Evolutionary conservation across 371 early-diverging fungal species (phyloP).

Genomic region (Circinella umbellata): DNA sequence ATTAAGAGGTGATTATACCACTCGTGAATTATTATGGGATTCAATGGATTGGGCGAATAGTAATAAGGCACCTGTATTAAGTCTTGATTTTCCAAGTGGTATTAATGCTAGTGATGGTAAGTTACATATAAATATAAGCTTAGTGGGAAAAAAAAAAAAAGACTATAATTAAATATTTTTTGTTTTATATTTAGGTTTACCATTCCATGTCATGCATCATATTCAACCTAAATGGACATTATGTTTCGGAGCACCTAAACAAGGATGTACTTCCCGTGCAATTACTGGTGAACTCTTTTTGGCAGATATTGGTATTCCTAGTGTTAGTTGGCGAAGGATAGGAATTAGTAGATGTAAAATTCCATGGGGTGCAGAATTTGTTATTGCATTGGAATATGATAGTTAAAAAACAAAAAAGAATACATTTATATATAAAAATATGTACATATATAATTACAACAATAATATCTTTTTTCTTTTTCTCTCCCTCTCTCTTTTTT

Average conservation of each 20-base stretch:
- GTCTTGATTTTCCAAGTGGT: slow-evolving; percentile 80
- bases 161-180: no score
- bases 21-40: slow-evolving; percentile 52
- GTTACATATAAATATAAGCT: not conserved
- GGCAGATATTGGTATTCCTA: slow-evolving; percentile 80
- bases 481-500: no score
- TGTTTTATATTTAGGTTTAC: slow-evolving; percentile 13
- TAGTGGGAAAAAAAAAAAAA: no score
- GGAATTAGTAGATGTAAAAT: slow-evolving; percentile 61
- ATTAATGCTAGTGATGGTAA: slow-evolving; percentile 42
- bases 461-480: no score
- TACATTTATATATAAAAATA: no score
- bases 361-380: slow-evolving; percentile 79
- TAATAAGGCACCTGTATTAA: slow-evolving; percentile 72
- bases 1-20: slow-evolving; percentile 54
- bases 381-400: slow-evolving; percentile 69
- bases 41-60: slow-evolving; percentile 80
- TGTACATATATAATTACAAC: no score
- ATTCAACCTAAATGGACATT: slow-evolving; percentile 77
- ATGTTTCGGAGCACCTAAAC: slow-evolving; percentile 77
- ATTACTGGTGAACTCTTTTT: slow-evolving; percentile 77
- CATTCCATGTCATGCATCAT: slow-evolving; percentile 43
- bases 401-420: not conserved
- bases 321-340: slow-evolving; percentile 60
- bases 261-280: slow-evolving; percentile 60